Evolutionary conservation across 345 rosid species (phyloP).

Genomic region (Bruguiera parviflora): DNA sequence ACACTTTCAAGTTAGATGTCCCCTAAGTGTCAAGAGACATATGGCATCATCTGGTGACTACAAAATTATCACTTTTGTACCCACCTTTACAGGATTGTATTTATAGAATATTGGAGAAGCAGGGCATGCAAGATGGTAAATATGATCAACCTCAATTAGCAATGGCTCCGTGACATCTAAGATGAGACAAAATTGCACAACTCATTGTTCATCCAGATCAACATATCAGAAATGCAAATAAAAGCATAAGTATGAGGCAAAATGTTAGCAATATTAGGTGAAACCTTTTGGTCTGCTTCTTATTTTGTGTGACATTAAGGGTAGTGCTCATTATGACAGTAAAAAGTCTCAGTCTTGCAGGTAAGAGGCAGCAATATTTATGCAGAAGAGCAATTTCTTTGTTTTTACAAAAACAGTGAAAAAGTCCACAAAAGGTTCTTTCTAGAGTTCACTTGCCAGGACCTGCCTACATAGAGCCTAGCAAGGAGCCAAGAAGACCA

Average conservation of each 20-base stretch:
- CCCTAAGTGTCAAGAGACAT: too few species aligned
- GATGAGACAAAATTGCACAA: constrained; percentile 11
- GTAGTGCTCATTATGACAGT: background rate
- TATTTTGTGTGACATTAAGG: background rate
- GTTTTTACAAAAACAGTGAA: too few species aligned
- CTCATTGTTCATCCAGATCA: constrained; percentile 1
- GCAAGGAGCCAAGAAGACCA: too few species aligned
- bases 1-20: constrained; percentile 17
- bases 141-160: constrained; percentile 86
- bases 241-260: background rate
- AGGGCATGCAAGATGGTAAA: constrained; percentile 98
- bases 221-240: background rate
- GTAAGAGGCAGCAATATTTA: background rate
- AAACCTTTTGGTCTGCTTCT: background rate
- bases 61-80: constrained; percentile 9
- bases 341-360: background rate
- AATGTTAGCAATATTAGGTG: background rate
- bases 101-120: constrained; percentile 97
- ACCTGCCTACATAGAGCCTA: too few species aligned
- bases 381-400: background rate
- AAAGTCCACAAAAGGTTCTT: too few species aligned
- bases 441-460: too few species aligned
- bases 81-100: constrained; percentile 94
- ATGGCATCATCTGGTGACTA: too few species aligned
- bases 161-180: constrained; percentile 84